A percentile compares a stretch with the other conserved stretches of the same genome.
phyloP scores from a whole-genome alignment of 768 basidiomycete species.

The Boletus rubescentipes region DNA sequence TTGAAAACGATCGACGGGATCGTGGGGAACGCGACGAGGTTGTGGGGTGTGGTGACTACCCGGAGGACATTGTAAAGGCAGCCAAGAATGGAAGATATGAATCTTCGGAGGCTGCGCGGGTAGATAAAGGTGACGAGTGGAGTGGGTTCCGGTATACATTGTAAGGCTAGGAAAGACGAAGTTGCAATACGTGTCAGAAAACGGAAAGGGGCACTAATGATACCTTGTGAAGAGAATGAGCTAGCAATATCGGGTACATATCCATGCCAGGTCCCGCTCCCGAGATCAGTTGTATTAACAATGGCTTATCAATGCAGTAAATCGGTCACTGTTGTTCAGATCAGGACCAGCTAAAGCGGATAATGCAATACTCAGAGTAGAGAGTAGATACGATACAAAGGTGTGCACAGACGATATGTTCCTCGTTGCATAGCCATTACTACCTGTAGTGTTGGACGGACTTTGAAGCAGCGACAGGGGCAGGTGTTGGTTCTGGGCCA shows the following conservation, averaged over 20 bases:
- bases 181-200: background rate
- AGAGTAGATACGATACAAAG: conserved; percentile 26
- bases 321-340: background rate
- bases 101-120: conserved; percentile 55
- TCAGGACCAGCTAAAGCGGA: conserved; percentile 8
- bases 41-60: conserved; percentile 48
- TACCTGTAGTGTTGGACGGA: conserved; percentile 33
- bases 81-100: conserved; percentile 53
- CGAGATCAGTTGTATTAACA: background rate
- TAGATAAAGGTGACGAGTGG: conserved; percentile 67
- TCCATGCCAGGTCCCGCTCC: background rate
- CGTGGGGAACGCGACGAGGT: conserved; percentile 69
- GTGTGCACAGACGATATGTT: conserved; percentile 4
- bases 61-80: conserved; percentile 29
- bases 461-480: conserved; percentile 47
- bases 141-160: conserved; percentile 72
- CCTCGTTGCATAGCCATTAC: conserved; percentile 6
- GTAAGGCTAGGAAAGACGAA: conserved; percentile 19
- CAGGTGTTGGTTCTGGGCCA: conserved; percentile 46
- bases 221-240: background rate
- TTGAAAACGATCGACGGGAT: conserved; percentile 62
- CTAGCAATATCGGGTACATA: background rate
- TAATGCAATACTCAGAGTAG: conserved; percentile 45
- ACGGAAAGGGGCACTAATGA: too few species aligned
- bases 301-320: background rate